Evolutionary conservation across 768 basidiomycete species (phyloP).

Genomic region (Kwoniella bestiolae): DNA sequence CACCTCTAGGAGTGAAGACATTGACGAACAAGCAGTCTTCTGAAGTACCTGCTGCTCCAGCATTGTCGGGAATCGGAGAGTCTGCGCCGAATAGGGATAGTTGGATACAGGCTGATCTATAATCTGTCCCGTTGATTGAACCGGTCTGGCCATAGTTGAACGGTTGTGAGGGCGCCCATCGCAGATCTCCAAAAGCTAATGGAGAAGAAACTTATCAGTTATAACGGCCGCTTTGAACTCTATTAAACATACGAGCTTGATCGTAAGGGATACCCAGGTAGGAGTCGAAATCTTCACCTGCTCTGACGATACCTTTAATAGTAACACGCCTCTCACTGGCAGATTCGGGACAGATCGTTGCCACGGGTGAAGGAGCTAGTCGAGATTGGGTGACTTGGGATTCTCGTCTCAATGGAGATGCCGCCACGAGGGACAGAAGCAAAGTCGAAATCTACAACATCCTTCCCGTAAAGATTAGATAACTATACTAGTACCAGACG

Average conservation of each 20-base stretch:
- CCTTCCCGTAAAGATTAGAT: background rate
- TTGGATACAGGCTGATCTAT: slow-evolving; percentile 35
- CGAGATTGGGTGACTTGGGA: background rate
- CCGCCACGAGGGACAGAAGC: background rate
- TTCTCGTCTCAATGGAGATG: background rate
- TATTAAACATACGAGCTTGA: slow-evolving; percentile 36
- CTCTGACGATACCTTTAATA: background rate
- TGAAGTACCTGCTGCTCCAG: slow-evolving; percentile 33
- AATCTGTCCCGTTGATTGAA: slow-evolving; percentile 38
- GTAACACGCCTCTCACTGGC: background rate
- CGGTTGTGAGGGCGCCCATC: slow-evolving; percentile 1
- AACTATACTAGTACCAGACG: too few species aligned
- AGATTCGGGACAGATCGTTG: slow-evolving; percentile 1
- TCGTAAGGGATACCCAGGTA: slow-evolving; percentile 54
- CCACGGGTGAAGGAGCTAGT: background rate
- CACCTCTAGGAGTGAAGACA: slow-evolving; percentile 60
- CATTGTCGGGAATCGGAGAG: slow-evolving; percentile 3
- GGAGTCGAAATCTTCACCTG: slow-evolving; percentile 22
- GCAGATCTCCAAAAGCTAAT: slow-evolving; percentile 1
- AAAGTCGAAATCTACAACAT: background rate
- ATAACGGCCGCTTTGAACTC: background rate
- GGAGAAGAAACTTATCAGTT: background rate
- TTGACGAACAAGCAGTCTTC: slow-evolving; percentile 65
- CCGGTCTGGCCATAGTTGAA: slow-evolving; percentile 34
- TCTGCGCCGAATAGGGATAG: background rate